A percentile compares a stretch with the other conserved stretches of the same genome.
These are phyloP conservation scores for Kazachstania sp. DNA, from an alignment of 1,139 yeast species.

Conservation along the genomic window DNA sequence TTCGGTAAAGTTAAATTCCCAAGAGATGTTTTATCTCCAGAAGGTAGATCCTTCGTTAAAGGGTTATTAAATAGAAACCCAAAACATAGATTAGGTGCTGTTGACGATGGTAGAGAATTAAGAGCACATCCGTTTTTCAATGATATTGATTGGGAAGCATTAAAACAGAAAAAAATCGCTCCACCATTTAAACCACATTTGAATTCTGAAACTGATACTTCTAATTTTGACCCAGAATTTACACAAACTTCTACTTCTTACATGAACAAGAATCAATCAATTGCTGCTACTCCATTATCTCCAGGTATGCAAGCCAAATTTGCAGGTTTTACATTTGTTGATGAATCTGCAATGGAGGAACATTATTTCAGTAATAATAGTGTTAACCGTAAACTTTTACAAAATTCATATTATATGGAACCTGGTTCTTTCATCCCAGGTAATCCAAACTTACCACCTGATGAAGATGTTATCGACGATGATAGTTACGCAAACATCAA, in stretches of 20 bases:
- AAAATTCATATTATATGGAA: constrained; percentile 35
- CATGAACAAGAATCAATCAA: constrained; percentile 48
- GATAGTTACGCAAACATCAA: constrained; percentile 39
- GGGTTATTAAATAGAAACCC: constrained; percentile 93
- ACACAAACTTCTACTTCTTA: constrained; percentile 84
- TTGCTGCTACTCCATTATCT: constrained; percentile 51
- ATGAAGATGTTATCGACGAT: constrained; percentile 74
- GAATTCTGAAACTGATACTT: constrained; percentile 82
- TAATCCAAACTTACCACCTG: constrained; percentile 70
- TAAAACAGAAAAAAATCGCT: constrained; percentile 75
- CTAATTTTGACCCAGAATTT: constrained; percentile 95
- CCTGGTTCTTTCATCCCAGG: constrained; percentile 73
- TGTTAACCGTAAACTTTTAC: constrained; percentile 26
- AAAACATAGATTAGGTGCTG: constrained; percentile 83
- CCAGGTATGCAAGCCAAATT: constrained; percentile 95
- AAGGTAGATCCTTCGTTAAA: constrained; percentile 90
- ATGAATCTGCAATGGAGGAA: constrained; percentile 87
- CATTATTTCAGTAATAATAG: constrained; percentile 42
- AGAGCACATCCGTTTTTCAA: constrained; percentile 84
- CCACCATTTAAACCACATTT: constrained; percentile 97
- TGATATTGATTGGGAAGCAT: constrained; percentile 82
- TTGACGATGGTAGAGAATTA: constrained; percentile 84
- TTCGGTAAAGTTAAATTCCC: constrained; percentile 97
- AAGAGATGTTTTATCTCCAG: constrained; percentile 82
- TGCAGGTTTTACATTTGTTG: constrained; percentile 93